A percentile compares a stretch with the other conserved stretches of the same genome.
These are phyloP conservation scores for Tulasnella calospora DNA, from an alignment of 768 basidiomycete species.

Conservation along the genomic window DNA sequence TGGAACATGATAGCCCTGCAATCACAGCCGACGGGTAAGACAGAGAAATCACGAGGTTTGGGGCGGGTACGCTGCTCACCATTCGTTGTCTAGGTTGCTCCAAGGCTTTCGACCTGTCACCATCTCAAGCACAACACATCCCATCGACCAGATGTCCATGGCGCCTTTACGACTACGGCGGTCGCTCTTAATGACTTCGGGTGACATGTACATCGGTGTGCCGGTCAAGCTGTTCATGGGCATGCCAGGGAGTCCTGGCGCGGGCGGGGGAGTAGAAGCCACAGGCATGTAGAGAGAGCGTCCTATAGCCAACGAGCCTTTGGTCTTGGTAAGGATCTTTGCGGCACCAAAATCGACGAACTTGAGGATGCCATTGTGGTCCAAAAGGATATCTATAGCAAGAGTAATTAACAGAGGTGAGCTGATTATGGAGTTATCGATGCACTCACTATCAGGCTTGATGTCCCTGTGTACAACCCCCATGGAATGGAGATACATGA, in stretches of 20 bases:
- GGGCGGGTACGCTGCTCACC: constrained; percentile 46
- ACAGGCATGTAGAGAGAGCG: constrained; percentile 53
- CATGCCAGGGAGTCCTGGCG: constrained; percentile 31
- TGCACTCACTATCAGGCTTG: constrained; percentile 89
- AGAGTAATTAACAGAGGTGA: constrained; percentile 18
- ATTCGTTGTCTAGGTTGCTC: constrained; percentile 99
- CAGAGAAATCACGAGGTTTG: neutral
- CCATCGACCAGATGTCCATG: constrained; percentile 98
- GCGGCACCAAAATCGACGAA: constrained; percentile 97
- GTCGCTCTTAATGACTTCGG: constrained; percentile 95
- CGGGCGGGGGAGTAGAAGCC: constrained; percentile 30
- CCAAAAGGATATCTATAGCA: constrained; percentile 77
- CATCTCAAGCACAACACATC: constrained; percentile 95
- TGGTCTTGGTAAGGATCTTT: constrained; percentile 86
- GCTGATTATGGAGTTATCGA: constrained; percentile 13
- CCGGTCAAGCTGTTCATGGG: constrained; percentile 86
- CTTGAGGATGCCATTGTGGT: constrained; percentile 88
- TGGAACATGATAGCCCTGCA: constrained; percentile 99
- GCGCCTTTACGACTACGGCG: constrained; percentile 82
- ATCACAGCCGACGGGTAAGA: constrained; percentile 7
- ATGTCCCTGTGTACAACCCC: constrained; percentile 94
- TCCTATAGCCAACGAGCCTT: constrained; percentile 60
- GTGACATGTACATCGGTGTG: constrained; percentile 99
- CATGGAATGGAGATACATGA: constrained; percentile 88
- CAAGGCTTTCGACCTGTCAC: constrained; percentile 96